Evolutionary conservation across 164 flowering plant genomes (phyloP), one percentile per base, ranked within the genome.

Genomic region (Pachysandra terminalis): DNA sequence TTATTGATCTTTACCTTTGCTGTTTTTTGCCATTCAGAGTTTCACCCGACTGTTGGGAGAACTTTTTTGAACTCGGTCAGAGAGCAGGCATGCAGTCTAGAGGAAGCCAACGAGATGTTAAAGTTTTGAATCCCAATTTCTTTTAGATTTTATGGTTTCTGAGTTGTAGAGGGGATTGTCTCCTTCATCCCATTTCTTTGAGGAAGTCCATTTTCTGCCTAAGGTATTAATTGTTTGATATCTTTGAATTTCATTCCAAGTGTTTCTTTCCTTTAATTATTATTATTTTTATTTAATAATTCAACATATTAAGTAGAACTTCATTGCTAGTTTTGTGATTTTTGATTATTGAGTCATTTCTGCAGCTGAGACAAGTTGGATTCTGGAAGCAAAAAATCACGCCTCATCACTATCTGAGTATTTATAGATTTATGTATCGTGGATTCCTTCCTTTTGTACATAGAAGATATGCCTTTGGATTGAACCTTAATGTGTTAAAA

Each of bases 321-420:
- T 55, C 16, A 8, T 41, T 25, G 12, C 5, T 25, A 23, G n/a
- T 12, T 16, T 23, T 62, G 2, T 51, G 52, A 37, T n/a, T 55
- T 32, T 65, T 25, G 27, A 54, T 49, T 45, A 19, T 9, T 27
- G 32, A 13, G 21, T 51, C 26, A 10, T 27, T 2, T 57, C 79
- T 74, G 61, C 71, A 7, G 37, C 88, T 82, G 95, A 81, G 86
- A 71, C 85, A 83, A 61, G 69, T 81, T 67, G 90, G 89, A 19
- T 81, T 84, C 54, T 82, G 86, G 88, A 87, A 83, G 73, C 65
- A 79, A 25, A 85, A 83, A 58, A 65, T 73, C 26, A 56, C 67
- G 72, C 57, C 73, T 59, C 70, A 76, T 66, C 76, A 71, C 45
- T 73, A 68, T 60, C 90, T 89, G 63, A 76, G 85, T 77, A 25